Percentiles rank a stretch among this genome's conserved stretches.
Conservation (phyloP, 1,139 yeast genomes). For the Debaryomyces fabryi region DNA sequence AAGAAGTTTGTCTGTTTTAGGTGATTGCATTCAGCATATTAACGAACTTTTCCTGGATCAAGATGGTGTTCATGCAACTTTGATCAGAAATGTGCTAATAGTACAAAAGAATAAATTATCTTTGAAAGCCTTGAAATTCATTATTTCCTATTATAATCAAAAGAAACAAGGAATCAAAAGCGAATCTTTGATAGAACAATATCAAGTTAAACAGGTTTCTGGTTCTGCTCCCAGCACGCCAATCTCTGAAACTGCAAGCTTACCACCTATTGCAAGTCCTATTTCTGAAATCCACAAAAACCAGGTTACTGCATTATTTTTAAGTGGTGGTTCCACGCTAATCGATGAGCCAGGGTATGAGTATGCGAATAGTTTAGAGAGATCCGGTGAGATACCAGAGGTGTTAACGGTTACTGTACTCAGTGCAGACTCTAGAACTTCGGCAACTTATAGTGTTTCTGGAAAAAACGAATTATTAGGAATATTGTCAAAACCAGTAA, state of each 20-base stretch:
- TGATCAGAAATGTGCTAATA: conserved; percentile 68
- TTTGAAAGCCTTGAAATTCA: conserved; percentile 54
- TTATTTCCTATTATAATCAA: conserved; percentile 37
- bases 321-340: conserved; percentile 71
- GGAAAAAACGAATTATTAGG: conserved; percentile 79
- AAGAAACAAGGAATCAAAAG: conserved; percentile 18
- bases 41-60: conserved; percentile 67
- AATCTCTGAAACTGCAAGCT: conserved; percentile 8
- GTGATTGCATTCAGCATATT: conserved; percentile 83
- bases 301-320: conserved; percentile 44
- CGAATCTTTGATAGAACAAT: conserved; percentile 26
- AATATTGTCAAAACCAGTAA: conserved; percentile 35
- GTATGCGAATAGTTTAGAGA: conserved; percentile 51
- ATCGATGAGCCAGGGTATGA: conserved; percentile 72
- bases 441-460: conserved; percentile 68
- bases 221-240: conserved; percentile 18
- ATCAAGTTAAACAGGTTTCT: conserved; percentile 24
- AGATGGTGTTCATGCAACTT: conserved; percentile 75
- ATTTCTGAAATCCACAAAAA: neutral
- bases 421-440: conserved; percentile 42
- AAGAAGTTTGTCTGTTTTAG: conserved; percentile 68
- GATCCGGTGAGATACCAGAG: conserved; percentile 36
- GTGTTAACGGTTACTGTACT: conserved; percentile 66
- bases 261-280: conserved; percentile 7
- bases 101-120: conserved; percentile 62